A percentile compares a stretch with the other conserved stretches of the same genome.
phyloP scores from a whole-genome alignment of 1,139 yeast genomes.

The Geotrichum bryndzae region DNA sequence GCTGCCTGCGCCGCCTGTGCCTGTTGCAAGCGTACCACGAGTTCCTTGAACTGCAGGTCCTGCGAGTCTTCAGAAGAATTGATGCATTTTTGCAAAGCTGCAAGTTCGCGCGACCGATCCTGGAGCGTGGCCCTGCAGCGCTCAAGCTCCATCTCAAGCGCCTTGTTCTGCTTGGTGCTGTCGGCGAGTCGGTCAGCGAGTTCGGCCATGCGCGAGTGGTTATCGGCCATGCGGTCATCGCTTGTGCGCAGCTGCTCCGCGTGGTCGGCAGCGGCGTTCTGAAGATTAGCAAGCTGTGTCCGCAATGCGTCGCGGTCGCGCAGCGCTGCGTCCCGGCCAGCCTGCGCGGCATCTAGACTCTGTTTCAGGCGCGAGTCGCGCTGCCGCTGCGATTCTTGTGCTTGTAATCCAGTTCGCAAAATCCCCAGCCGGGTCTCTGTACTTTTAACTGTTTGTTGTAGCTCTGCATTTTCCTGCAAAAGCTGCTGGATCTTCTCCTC shows the following conservation, averaged over 20 bases:
- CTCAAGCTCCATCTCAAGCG: conserved; percentile 69
- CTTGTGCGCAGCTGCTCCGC: conserved; percentile 42
- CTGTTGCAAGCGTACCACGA: conserved; percentile 40
- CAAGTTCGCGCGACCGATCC: conserved; percentile 73
- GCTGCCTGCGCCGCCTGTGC: conserved; percentile 55
- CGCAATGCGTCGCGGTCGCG: conserved; percentile 34
- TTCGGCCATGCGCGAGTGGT: neutral
- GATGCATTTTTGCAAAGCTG: conserved; percentile 62
- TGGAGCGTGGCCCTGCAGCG: conserved; percentile 68
- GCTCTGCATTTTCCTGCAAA: conserved; percentile 9
- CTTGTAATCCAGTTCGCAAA: conserved; percentile 25
- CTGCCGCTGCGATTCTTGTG: conserved; percentile 26
- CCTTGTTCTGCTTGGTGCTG: conserved; percentile 51
- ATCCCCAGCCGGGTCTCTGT: conserved; percentile 27
- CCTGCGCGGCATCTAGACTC: conserved; percentile 25
- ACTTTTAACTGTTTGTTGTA: conserved; percentile 5
- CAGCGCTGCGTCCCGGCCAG: conserved; percentile 23
- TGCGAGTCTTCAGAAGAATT: conserved; percentile 61
- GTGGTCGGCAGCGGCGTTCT: conserved; percentile 44
- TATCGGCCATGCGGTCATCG: conserved; percentile 73
- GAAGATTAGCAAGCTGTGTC: conserved; percentile 41
- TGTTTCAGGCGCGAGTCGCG: conserved; percentile 21
- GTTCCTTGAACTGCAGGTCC: conserved; percentile 44
- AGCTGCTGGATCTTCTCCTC: conserved; percentile 22
- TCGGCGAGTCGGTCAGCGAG: conserved; percentile 63